A percentile compares a stretch with the other conserved stretches of the same genome.
These are phyloP conservation scores for Nothophaeocryptopus gaeumannii DNA, from an alignment of 2,329 filamentous ascomycete genomes.

Conservation along the genomic window DNA sequence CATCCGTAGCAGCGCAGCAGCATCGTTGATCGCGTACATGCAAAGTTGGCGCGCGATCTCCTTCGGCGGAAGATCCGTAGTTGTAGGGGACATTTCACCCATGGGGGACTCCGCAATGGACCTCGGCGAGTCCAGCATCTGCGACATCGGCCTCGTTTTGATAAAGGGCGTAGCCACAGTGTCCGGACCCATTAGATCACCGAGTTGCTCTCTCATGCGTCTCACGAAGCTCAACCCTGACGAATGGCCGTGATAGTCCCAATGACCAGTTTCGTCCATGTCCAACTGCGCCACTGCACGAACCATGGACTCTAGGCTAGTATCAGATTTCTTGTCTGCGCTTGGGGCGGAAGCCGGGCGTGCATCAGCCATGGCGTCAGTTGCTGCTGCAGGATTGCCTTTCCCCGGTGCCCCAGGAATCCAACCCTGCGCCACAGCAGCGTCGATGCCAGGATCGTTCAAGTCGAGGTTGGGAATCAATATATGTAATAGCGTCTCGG, in stretches of 20 bases:
- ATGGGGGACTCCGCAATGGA: conserved; percentile 61
- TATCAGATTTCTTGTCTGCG: conserved; percentile 53
- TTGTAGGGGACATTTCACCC: conserved; percentile 50
- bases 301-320: conserved; percentile 88
- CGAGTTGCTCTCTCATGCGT: conserved; percentile 83
- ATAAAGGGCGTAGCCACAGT: conserved; percentile 59
- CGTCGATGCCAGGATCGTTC: conserved; percentile 78
- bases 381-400: conserved; percentile 23
- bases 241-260: conserved; percentile 92
- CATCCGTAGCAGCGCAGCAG: conserved; percentile 64
- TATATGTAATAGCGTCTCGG: conserved; percentile 73
- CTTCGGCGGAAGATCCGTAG: conserved; percentile 65
- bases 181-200: conserved; percentile 67
- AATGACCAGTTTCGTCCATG: conserved; percentile 83
- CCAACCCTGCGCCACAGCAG: conserved; percentile 53
- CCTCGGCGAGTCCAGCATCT: conserved; percentile 66
- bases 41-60: conserved; percentile 57
- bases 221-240: conserved; percentile 87
- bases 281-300: conserved; percentile 88
- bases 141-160: conserved; percentile 51
- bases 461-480: conserved; percentile 82
- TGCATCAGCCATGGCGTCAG: conserved; percentile 15
- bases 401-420: conserved; percentile 37
- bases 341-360: conserved; percentile 35
- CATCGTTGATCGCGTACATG: conserved; percentile 60